phyloP scores from a whole-genome alignment of 1,139 yeast genomes.

The Pichia sp. region DNA sequence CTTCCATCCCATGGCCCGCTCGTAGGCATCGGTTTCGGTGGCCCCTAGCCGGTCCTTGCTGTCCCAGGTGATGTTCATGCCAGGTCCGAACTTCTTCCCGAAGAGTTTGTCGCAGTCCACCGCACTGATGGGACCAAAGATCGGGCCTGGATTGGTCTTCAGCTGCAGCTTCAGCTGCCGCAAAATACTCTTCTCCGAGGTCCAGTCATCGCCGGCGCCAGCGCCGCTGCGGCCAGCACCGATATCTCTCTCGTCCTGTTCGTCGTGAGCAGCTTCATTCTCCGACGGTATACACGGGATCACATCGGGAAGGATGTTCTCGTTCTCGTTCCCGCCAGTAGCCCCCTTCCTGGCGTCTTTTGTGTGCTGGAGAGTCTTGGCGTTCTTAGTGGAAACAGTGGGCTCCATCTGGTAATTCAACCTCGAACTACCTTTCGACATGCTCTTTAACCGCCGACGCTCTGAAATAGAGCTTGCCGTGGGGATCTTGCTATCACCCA shows the following conservation, averaged over 20 bases:
- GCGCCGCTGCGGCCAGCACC: neutral
- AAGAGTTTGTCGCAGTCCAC: slow-evolving; percentile 52
- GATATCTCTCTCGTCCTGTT: slow-evolving; percentile 38
- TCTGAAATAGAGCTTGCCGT: slow-evolving; percentile 6
- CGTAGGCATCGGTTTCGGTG: slow-evolving; percentile 48
- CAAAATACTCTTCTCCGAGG: slow-evolving; percentile 44
- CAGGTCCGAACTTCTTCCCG: slow-evolving; percentile 29
- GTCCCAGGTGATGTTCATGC: slow-evolving; percentile 41
- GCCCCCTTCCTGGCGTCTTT: neutral
- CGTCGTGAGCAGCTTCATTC: slow-evolving; percentile 55
- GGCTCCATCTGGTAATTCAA: slow-evolving; percentile 1
- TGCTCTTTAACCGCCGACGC: slow-evolving; percentile 7
- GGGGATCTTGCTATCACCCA: slow-evolving; percentile 6
- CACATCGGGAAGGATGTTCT: slow-evolving; percentile 15
- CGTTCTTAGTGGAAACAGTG: neutral
- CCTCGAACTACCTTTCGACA: neutral
- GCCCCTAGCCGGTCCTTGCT: slow-evolving; percentile 41
- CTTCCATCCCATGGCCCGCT: slow-evolving; percentile 50
- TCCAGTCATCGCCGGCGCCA: slow-evolving; percentile 6
- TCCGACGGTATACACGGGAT: slow-evolving; percentile 34
- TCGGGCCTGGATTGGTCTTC: slow-evolving; percentile 59
- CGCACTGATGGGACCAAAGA: slow-evolving; percentile 77
- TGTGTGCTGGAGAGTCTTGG: neutral
- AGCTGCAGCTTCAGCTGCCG: slow-evolving; percentile 52
- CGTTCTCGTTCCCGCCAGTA: neutral